phyloP scores from a whole-genome alignment of 2,329 filamentous ascomycete genomes.

The Ilyonectria mors-panacis region DNA sequence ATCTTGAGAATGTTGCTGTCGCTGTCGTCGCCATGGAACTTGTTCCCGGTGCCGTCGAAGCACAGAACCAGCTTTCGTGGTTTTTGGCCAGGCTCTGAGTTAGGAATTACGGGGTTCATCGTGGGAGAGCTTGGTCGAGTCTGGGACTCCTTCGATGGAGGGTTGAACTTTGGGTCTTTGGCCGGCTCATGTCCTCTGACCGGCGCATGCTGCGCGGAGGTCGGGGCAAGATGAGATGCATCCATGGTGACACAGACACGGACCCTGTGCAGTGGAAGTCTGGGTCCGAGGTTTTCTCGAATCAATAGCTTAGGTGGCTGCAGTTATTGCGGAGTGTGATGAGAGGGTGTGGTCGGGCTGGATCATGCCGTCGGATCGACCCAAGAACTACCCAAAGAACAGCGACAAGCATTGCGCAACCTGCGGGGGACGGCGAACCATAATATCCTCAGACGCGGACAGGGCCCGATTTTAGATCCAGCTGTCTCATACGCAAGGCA shows the following conservation, averaged over 20 bases:
- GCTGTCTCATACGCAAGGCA: constrained; percentile 33
- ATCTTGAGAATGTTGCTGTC: constrained; percentile 80
- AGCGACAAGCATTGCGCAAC: background rate
- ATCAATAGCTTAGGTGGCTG: constrained; percentile 18
- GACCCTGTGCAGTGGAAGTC: constrained; percentile 5
- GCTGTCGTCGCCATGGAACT: constrained; percentile 74
- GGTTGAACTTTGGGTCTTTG: constrained; percentile 27
- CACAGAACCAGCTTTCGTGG: constrained; percentile 70
- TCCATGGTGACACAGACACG: constrained; percentile 42
- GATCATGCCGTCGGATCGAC: constrained; percentile 1
- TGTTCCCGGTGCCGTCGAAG: constrained; percentile 76
- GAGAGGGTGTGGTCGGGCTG: background rate
- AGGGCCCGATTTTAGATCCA: constrained; percentile 24
- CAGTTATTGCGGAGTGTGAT: constrained; percentile 15
- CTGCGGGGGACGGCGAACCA: background rate
- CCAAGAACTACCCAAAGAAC: background rate
- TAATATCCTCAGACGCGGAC: background rate
- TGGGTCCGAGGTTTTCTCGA: background rate
- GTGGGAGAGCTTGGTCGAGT: constrained; percentile 43
- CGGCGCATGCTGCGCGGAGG: constrained; percentile 29
- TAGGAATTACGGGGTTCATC: constrained; percentile 36
- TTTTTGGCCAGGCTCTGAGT: constrained; percentile 35
- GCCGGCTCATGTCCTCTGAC: constrained; percentile 20
- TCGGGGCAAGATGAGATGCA: constrained; percentile 42
- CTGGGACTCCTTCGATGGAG: constrained; percentile 38